phyloP scores from a whole-genome alignment of 257 asterid species.

The Solanum verrucosum region DNA sequence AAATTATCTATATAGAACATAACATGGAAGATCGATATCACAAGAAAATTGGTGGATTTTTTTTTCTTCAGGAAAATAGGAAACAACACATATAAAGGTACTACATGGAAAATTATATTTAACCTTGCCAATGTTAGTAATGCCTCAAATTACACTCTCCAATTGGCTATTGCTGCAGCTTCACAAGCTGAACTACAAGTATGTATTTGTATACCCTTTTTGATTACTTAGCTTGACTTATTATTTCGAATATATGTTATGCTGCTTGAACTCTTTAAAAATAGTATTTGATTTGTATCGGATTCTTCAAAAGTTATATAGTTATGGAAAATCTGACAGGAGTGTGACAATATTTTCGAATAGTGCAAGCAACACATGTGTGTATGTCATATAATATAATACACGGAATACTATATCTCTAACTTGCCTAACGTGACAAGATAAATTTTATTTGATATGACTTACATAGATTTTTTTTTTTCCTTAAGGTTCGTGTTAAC shows the following conservation, averaged over 20 bases:
- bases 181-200: slow-evolving; percentile 43
- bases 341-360: no score
- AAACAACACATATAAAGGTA: slow-evolving; percentile 8
- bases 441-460: background rate
- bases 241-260: background rate
- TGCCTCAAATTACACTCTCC: slow-evolving; percentile 50
- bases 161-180: slow-evolving; percentile 63
- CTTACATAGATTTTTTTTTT: background rate
- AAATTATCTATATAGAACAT: no score
- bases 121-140: slow-evolving; percentile 11
- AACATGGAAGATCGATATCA: no score
- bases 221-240: background rate
- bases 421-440: background rate
- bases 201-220: background rate
- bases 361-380: no score
- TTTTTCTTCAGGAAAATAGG: slow-evolving; percentile 24
- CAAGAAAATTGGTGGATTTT: background rate
- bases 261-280: background rate
- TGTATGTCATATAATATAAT: no score
- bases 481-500: slow-evolving; percentile 33
- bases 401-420: no score
- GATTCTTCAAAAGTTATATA: background rate
- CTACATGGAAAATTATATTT: slow-evolving; percentile 59
- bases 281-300: rapidly evolving
- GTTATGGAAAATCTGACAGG: background rate